phyloP scores from a whole-genome alignment of 2,329 filamentous ascomycete species.

The Talaromyces verruculosus region DNA sequence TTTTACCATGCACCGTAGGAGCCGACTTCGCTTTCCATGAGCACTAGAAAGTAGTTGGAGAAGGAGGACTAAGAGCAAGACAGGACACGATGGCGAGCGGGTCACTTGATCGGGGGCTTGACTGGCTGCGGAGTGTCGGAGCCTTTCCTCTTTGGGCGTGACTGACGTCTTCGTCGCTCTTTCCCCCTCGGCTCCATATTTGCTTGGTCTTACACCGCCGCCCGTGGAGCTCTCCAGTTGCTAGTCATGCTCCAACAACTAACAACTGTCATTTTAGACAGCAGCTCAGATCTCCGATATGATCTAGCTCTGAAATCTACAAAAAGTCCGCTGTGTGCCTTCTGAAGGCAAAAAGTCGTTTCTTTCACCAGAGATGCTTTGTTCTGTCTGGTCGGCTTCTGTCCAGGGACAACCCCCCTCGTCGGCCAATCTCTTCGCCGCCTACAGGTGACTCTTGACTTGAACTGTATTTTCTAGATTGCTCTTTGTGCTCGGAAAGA shows the following conservation, averaged over 20 bases:
- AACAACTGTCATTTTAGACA: not conserved
- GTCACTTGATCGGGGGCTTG: conserved; percentile 2
- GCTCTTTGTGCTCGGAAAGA: not conserved
- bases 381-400: conserved; percentile 26
- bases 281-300: not conserved
- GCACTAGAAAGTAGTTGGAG: not conserved
- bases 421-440: conserved; percentile 26
- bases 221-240: conserved; percentile 3
- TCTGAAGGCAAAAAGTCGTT: not conserved
- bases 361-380: conserved; percentile 30
- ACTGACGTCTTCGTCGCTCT: conserved; percentile 4
- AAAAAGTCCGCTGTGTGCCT: not conserved
- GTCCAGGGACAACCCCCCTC: conserved; percentile 31
- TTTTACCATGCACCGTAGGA: conserved; percentile 20
- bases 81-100: not conserved
- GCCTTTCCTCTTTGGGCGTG: conserved; percentile 3
- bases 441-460: conserved; percentile 25
- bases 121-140: conserved; percentile 1
- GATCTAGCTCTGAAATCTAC: not conserved
- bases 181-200: conserved; percentile 6
- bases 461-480: not conserved
- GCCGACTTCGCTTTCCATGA: conserved; percentile 11
- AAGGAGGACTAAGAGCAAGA: not conserved
- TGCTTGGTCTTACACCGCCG: not conserved
- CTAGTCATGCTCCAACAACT: not conserved